These are phyloP conservation scores for Pistacia atlantica DNA, from an alignment of 345 rosid genomes.

Conservation along the genomic window DNA sequence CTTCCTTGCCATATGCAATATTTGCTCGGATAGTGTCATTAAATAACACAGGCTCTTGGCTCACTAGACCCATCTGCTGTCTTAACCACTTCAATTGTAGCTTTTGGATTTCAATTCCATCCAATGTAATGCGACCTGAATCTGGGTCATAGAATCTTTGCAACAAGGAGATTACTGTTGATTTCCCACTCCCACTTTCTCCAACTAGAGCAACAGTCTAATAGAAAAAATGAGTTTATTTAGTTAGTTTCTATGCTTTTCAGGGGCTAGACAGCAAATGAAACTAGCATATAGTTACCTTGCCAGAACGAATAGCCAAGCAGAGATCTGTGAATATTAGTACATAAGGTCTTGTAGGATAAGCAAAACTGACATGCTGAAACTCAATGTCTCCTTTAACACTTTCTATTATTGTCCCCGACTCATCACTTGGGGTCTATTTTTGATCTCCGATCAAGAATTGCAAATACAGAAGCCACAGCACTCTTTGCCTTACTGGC, in stretches of 20 bases:
- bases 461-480: constrained; percentile 66
- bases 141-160: constrained; percentile 73
- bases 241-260: background rate
- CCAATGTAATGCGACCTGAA: constrained; percentile 61
- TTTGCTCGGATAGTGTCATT: constrained; percentile 65
- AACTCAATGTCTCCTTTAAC: constrained; percentile 68
- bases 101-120: constrained; percentile 60
- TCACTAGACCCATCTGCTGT: constrained; percentile 73
- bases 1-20: constrained; percentile 74
- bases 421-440: constrained; percentile 63
- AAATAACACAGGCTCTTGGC: constrained; percentile 70
- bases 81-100: constrained; percentile 69
- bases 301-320: constrained; percentile 59
- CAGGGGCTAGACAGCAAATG: background rate
- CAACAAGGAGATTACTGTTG: constrained; percentile 59
- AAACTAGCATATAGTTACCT: constrained; percentile 36
- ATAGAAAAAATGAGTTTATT: background rate
- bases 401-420: constrained; percentile 48
- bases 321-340: constrained; percentile 63
- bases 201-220: constrained; percentile 82
- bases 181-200: constrained; percentile 83
- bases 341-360: constrained; percentile 73
- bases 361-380: constrained; percentile 54
- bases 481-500: constrained; percentile 53
- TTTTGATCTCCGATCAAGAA: constrained; percentile 60